Evolutionary conservation across 306 rosid species (phyloP).

Genomic region (Clitoria ternatea): DNA sequence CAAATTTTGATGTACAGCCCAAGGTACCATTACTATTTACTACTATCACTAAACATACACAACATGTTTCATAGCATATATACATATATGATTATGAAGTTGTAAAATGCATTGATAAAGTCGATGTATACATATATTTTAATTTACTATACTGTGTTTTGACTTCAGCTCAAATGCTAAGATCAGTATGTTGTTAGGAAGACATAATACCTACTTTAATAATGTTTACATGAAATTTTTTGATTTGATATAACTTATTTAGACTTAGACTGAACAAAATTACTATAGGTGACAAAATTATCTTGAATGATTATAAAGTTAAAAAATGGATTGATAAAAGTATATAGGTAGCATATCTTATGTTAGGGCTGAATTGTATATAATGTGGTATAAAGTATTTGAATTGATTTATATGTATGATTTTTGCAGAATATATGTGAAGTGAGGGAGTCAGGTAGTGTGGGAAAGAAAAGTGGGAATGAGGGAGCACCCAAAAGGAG

Average conservation of each 20-base stretch:
- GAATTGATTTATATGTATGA: neutral
- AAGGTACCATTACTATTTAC: constrained; percentile 48
- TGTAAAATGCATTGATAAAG: neutral
- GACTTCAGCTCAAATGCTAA: no score
- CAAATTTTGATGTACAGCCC: constrained; percentile 55
- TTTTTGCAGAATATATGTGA: constrained; percentile 72
- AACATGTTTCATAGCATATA: neutral
- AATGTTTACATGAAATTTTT: no score
- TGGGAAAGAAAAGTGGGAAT: constrained; percentile 73
- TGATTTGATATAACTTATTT: no score
- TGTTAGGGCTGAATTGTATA: neutral
- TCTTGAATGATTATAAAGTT: no score
- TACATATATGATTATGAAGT: neutral
- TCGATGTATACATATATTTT: no score
- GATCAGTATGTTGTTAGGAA: no score
- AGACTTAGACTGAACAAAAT: no score
- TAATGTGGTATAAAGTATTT: neutral
- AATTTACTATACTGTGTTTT: no score
- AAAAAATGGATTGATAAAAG: no score
- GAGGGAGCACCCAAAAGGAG: constrained; percentile 79
- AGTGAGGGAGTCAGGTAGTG: constrained; percentile 55
- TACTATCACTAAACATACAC: neutral
- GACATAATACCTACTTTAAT: no score
- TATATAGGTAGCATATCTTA: no score
- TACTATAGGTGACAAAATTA: no score